Percentiles rank a stretch among this genome's conserved stretches.
These are phyloP conservation scores for Parascedosporium putredinis DNA, from an alignment of 2,329 filamentous ascomycete genomes.

Conservation along the genomic window DNA sequence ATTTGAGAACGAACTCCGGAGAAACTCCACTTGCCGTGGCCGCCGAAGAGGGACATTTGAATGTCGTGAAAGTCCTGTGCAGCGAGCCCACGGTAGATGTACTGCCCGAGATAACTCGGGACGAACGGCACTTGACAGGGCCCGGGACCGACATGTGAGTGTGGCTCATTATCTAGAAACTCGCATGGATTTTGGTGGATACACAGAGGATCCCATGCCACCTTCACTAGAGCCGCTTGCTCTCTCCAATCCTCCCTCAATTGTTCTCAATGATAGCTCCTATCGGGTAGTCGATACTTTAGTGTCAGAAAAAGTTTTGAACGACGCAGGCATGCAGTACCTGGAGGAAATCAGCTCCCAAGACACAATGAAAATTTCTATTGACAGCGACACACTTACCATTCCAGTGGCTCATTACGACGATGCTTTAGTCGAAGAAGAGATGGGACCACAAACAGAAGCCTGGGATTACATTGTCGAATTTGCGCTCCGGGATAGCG, in stretches of 20 bases:
- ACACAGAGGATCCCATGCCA: too few relatives aligned
- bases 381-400: neutral
- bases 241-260: neutral
- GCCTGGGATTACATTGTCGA: neutral
- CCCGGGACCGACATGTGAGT: neutral
- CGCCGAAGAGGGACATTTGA: neutral
- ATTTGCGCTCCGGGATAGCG: neutral
- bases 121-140: neutral
- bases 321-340: neutral
- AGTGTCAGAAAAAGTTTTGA: neutral
- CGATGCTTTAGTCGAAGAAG: neutral
- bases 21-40: neutral
- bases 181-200: neutral
- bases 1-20: neutral
- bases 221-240: neutral
- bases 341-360: neutral
- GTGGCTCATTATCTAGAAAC: neutral
- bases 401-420: neutral
- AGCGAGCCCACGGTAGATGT: neutral
- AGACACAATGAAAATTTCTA: neutral
- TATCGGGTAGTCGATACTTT: neutral
- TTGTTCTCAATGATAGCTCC: neutral
- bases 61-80: neutral
- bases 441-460: neutral
- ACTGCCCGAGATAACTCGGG: neutral